Base-by-base conservation (phyloP, 2,329 filamentous ascomycete genomes). In the Fusarium falciforme region DNA sequence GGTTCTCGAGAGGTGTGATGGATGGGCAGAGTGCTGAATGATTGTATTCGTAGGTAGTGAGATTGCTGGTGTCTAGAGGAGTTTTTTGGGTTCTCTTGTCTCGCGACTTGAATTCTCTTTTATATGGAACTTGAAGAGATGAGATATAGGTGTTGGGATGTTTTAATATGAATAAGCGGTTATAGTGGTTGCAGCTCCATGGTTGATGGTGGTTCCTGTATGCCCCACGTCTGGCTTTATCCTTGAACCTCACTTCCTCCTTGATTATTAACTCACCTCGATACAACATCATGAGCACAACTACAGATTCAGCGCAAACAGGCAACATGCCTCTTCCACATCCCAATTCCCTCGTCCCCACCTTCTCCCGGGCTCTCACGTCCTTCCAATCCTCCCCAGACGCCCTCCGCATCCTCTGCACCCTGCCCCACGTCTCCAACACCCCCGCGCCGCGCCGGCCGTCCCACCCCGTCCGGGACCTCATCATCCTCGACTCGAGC, bases 1-100 rank as follows among this genome's bases (percentile, higher is more conserved):
- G 96, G 90, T 98, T 98, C 86, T 96, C 95, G 1, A 87, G 95
- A 66, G 96, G 96, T 1, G 95, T 98, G 5, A 97, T 98, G 95
- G 83, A 85, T 69, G 87, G 79, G 20, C 80, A 82, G 68, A 81
- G 77, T 70, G 69, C 80, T 52, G 82, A 85, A 70, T 70, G 63
- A 72, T 36, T 36, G 33, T 36, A 36, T 36, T 36, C 33, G 33
- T 36, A 36, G 33, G 33, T 36, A 6, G 38, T 29, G 59, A 68
- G 64, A 64, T 68, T 58, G 58, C 59, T 59, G 72, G 67, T 72
- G 68, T 64, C 63, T 59, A 68, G 70, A 69, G 76, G 76, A 71
- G 74, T 78, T 36, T 36, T 36, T 36, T 36, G 33, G 33, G 33
- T 36, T 36, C 33, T 36, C 33, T 36, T 16, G 33, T 36, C 33